Base-by-base conservation (phyloP, 2,329 filamentous ascomycete species). In the Colletotrichum euphorbiae region DNA sequence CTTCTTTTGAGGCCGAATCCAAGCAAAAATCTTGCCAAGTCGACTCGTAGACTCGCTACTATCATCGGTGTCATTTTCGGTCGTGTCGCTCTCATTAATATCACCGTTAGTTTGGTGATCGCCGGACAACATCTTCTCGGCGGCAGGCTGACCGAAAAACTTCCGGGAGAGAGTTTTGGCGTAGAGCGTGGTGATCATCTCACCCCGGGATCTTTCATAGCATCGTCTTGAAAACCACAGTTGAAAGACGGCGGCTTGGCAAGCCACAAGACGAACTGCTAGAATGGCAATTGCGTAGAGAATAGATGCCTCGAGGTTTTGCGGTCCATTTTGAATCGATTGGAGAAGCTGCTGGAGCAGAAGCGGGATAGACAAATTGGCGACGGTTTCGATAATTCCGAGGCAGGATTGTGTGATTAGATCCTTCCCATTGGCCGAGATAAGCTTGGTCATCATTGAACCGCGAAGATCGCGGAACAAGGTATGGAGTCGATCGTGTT, bases 151-250 rank as follows among this genome's bases (percentile, higher is more conserved):
- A 76, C 79, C 81, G 67, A 82, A 82, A 1, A 79, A 81, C 77
- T 93, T 93, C 6, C 91, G 81, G 9, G 87, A 86, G 12, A 93
- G 77, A 0, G 90, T 91, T 77, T 95, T 95, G 73, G 93, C 91
- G 73, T 93, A 93, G 12, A 94, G 84, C 87, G 93, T 93, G 15
- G 92, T 94, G 67, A 95, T 91, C 85, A 95, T 88, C 78, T 97
- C 93, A 4, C 94, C 94, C 54, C 94, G 84, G 5, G 91, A 93
- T 66, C 94, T 83, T 77, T 97, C 94, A 73, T 97, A 97, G 31
- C 88, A 88, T 68, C 94, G 89, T 71, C 94, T 87, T n/a, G 90
- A 89, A 74, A 91, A 97, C 94, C 94, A 97, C 0, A 93, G 81
- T 24, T 82, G 88, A 73, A 94, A 88, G 0, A 94, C 88, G 5